Conservation (phyloP, 495 filamentous ascomycete species). For the Penicillium flavigenum region DNA sequence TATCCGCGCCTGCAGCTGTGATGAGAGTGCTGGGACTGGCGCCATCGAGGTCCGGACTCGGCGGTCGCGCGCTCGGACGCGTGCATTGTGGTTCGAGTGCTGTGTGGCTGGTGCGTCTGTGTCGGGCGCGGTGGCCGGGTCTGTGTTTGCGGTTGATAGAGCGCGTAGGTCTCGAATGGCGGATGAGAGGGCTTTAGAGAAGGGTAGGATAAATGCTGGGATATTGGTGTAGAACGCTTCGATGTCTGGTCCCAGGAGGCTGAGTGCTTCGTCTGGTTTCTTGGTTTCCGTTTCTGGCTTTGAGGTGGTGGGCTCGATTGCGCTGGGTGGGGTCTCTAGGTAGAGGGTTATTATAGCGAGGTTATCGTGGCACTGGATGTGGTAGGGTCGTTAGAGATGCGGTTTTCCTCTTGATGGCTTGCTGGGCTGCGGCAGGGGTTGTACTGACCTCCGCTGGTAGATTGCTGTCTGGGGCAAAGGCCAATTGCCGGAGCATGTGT, state of each 20-base stretch:
- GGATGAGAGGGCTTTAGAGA: constrained; percentile 32
- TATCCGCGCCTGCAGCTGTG: constrained; percentile 31
- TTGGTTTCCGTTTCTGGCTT: constrained; percentile 15
- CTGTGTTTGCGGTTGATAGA: constrained; percentile 8
- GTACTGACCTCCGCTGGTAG: constrained; percentile 37
- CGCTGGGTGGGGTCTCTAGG: constrained; percentile 34
- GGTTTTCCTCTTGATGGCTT: neutral
- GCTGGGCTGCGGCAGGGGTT: neutral
- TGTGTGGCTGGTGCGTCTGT: neutral
- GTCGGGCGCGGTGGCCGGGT: constrained; percentile 6
- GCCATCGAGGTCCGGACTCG: constrained; percentile 29
- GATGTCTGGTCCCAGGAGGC: constrained; percentile 40
- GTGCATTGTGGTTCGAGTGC: constrained; percentile 21
- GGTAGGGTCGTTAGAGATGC: neutral
- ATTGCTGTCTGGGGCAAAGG: constrained; percentile 35
- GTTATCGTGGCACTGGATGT: constrained; percentile 35
- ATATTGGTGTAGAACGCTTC: constrained; percentile 40
- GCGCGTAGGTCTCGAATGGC: constrained; percentile 31
- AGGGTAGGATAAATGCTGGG: constrained; percentile 24
- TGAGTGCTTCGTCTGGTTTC: constrained; percentile 24
- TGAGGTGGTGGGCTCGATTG: constrained; percentile 25
- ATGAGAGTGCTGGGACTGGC: constrained; percentile 26
- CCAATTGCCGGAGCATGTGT: constrained; percentile 33
- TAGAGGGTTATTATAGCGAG: constrained; percentile 40
- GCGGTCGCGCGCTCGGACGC: constrained; percentile 31